Conservation (phyloP, 2,329 filamentous ascomycete genomes). For the Pseudocercospora cruenta region DNA sequence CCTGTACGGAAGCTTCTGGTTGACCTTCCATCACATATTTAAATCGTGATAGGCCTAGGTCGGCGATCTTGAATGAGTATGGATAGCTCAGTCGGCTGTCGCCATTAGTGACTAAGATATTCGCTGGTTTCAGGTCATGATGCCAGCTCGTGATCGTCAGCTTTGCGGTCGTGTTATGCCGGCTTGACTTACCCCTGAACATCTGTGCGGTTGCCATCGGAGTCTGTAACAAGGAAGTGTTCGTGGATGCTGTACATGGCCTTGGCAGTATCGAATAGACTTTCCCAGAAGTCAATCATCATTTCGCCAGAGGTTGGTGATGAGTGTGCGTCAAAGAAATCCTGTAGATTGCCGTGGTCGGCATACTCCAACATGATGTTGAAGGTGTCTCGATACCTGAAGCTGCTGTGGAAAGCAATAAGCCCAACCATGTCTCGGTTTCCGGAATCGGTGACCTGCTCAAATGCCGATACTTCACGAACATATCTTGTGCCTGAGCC, state of each 20-base stretch:
- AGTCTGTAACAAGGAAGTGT: conserved; percentile 5
- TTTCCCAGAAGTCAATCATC: conserved; percentile 40
- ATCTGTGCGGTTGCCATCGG: not conserved
- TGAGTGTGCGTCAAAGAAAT: conserved; percentile 32
- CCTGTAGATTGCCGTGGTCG: conserved; percentile 39
- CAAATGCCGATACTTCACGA: conserved; percentile 5
- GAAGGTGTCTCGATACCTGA: conserved; percentile 31
- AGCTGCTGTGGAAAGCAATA: conserved; percentile 34
- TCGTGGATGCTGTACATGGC: conserved; percentile 33
- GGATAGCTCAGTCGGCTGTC: not conserved
- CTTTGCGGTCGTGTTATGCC: not conserved
- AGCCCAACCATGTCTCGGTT: conserved; percentile 14
- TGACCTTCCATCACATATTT: not conserved
- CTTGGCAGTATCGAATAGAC: conserved; percentile 36
- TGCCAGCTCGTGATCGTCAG: conserved; percentile 32
- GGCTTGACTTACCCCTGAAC: not conserved
- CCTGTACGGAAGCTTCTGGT: not conserved
- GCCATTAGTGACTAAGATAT: conserved; percentile 28
- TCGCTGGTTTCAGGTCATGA: conserved; percentile 40
- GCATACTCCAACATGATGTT: conserved; percentile 45
- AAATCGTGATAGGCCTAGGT: conserved; percentile 10
- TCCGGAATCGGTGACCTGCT: not conserved
- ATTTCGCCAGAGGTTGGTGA: conserved; percentile 30
- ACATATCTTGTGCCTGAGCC: not conserved
- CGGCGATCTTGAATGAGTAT: conserved; percentile 10